Evolutionary conservation across 2,329 filamentous ascomycete species (phyloP).

Genomic region (Fusarium metavorans): DNA sequence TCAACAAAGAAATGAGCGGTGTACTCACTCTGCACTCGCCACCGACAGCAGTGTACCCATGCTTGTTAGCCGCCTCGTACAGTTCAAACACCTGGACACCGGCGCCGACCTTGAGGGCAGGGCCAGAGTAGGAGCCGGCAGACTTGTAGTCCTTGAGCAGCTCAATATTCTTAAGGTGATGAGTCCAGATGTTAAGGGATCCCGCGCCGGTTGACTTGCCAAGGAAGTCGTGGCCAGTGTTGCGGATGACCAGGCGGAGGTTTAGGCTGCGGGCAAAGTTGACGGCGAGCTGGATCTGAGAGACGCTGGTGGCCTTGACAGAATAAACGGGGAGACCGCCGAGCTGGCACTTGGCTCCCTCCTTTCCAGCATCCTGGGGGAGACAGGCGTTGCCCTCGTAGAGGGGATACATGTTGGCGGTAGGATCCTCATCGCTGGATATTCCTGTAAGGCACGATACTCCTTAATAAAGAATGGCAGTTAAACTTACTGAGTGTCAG

Average conservation of each 20-base stretch:
- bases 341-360: constrained; percentile 48
- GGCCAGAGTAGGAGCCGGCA: constrained; percentile 51
- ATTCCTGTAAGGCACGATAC: neutral
- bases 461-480: neutral
- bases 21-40: constrained; percentile 59
- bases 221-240: constrained; percentile 62
- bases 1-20: neutral
- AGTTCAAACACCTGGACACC: constrained; percentile 66
- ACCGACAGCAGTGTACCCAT: constrained; percentile 62
- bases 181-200: constrained; percentile 67
- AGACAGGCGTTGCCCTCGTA: constrained; percentile 53
- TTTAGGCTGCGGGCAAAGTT: constrained; percentile 59
- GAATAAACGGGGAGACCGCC: constrained; percentile 57
- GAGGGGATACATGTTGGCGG: constrained; percentile 51
- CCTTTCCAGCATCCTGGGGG: constrained; percentile 41
- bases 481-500: constrained; percentile 29
- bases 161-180: constrained; percentile 59
- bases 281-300: constrained; percentile 58
- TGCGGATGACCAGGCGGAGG: constrained; percentile 58
- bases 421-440: constrained; percentile 29
- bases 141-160: constrained; percentile 42
- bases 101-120: constrained; percentile 66
- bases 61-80: constrained; percentile 61
- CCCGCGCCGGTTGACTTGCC: constrained; percentile 71
- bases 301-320: constrained; percentile 54